Evolutionary conservation across 768 basidiomycete genomes (phyloP).

Genomic region (Leccinellum luteum): DNA sequence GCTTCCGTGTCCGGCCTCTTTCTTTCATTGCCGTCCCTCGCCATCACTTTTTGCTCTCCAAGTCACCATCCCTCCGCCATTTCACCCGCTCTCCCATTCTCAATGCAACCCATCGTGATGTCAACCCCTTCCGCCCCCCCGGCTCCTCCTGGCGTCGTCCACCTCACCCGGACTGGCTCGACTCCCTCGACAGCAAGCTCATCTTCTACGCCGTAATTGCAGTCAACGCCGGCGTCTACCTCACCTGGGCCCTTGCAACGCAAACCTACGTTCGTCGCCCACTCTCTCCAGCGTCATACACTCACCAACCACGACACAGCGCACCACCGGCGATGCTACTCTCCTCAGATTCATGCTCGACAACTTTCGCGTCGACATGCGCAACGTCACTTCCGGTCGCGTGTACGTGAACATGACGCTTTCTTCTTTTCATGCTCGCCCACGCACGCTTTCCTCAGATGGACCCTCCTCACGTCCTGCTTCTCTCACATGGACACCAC

Average conservation of each 20-base stretch:
- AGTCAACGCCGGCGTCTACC: conserved; percentile 60
- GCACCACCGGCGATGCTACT: conserved; percentile 39
- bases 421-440: background rate
- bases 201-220: conserved; percentile 66
- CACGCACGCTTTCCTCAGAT: conserved; percentile 41
- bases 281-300: background rate
- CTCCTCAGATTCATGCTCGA: conserved; percentile 49
- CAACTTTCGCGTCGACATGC: conserved; percentile 62
- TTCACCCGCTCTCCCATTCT: conserved; percentile 13
- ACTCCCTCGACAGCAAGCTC: conserved; percentile 49
- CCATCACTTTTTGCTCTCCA: background rate
- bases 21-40: background rate
- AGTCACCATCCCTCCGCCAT: conserved; percentile 10
- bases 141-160: conserved; percentile 29
- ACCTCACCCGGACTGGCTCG: conserved; percentile 36
- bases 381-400: conserved; percentile 62
- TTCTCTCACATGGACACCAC: conserved; percentile 66
- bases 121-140: conserved; percentile 2
- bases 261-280: conserved; percentile 34
- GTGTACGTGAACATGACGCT: conserved; percentile 41
- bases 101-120: conserved; percentile 26
- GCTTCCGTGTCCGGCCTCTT: conserved; percentile 16
- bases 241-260: conserved; percentile 49
- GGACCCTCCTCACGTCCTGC: conserved; percentile 66
- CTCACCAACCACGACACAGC: conserved; percentile 19